phyloP scores from a whole-genome alignment of 768 basidiomycete genomes.

The Coprinopsis sp. region DNA sequence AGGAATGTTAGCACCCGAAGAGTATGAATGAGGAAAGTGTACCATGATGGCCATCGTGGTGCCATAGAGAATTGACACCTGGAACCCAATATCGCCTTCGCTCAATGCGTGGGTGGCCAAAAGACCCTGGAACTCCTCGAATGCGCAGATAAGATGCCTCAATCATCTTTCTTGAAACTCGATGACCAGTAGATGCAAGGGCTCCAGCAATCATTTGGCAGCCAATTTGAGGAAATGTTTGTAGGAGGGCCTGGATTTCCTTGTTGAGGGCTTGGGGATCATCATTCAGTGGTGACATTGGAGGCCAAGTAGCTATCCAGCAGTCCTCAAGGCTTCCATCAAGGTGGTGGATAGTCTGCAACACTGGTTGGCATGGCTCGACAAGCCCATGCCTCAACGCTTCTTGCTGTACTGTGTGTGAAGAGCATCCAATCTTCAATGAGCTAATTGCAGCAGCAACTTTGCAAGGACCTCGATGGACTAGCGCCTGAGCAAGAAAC shows the following conservation, averaged over 20 bases:
- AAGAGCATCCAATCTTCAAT: background rate
- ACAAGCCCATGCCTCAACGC: background rate
- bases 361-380: background rate
- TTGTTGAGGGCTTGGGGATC: background rate
- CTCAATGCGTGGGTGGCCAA: constrained; percentile 8
- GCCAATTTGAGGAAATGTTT: constrained; percentile 19
- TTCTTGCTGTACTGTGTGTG: background rate
- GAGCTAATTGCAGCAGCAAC: too few relatives aligned
- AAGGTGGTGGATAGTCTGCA: too few relatives aligned
- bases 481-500: background rate
- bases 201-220: constrained; percentile 19
- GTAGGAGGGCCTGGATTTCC: constrained; percentile 6
- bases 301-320: background rate
- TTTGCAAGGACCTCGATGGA: background rate
- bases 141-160: constrained; percentile 18
- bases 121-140: constrained; percentile 11
- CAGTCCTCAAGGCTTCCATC: background rate
- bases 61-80: constrained; percentile 30
- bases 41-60: constrained; percentile 36
- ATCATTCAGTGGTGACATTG: background rate
- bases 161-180: constrained; percentile 16
- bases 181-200: constrained; percentile 12
- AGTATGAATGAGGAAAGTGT: constrained; percentile 2
- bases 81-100: constrained; percentile 21
- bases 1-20: background rate